These are phyloP conservation scores for Microstegium vimineum DNA, from an alignment of 176 grass and related monocot genomes.

Conservation along the genomic window DNA sequence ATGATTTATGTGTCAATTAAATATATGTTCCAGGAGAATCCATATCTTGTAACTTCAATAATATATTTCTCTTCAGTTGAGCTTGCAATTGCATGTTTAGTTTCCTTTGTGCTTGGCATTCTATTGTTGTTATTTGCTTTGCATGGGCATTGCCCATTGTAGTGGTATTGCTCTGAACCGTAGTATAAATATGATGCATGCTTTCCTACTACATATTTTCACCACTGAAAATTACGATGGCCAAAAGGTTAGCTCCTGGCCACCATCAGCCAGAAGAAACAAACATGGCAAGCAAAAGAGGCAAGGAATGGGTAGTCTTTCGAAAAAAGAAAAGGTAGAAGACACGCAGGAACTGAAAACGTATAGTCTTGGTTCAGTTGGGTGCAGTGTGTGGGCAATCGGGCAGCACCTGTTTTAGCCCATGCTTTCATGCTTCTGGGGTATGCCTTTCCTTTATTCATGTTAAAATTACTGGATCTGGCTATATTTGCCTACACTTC, in stretches of 20 bases:
- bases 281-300: conserved; percentile 40
- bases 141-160: not conserved
- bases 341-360: conserved; percentile 14
- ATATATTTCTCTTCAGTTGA: not conserved
- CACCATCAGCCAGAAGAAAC: not conserved
- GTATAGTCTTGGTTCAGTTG: conserved; percentile 10
- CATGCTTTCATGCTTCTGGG: conserved; percentile 35
- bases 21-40: not conserved
- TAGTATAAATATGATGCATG: not conserved
- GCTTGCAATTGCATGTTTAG: not conserved
- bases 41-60: not conserved
- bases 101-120: not conserved
- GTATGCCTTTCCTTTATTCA: conserved; percentile 22
- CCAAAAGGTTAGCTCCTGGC: not conserved
- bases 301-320: conserved; percentile 32
- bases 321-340: not conserved
- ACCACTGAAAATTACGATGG: not conserved
- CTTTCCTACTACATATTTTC: not conserved
- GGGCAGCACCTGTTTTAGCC: conserved; percentile 29
- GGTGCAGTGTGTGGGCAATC: not conserved
- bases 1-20: not conserved
- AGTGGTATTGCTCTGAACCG: not conserved
- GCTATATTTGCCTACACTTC: conserved; percentile 31
- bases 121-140: not conserved
- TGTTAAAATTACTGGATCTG: conserved; percentile 32